These are phyloP conservation scores for Gracilariopsis chorda DNA, from an alignment of 23 red algal species.

Conservation along the genomic window DNA sequence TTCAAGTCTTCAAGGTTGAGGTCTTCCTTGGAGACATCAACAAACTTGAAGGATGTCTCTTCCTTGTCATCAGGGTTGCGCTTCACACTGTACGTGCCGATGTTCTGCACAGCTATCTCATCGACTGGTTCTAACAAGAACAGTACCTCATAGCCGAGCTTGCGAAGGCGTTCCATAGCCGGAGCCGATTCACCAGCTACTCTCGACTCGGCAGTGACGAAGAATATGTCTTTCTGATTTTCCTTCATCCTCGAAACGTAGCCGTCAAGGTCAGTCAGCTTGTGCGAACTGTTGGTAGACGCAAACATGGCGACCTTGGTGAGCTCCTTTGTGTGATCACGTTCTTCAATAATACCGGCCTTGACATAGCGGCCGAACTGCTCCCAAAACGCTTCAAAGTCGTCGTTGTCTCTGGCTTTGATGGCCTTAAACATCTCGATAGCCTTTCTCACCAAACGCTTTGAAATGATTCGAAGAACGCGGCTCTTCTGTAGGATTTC, in stretches of 20 bases:
- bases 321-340: conserved; percentile 70
- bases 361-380: conserved; percentile 97
- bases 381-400: conserved; percentile 86
- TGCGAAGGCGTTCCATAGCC: conserved; percentile 85
- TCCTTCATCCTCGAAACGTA: conserved; percentile 92
- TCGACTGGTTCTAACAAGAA: conserved; percentile 91
- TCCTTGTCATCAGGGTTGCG: conserved; percentile 61
- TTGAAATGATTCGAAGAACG: conserved; percentile 88
- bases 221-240: conserved; percentile 93
- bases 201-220: conserved; percentile 65
- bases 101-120: conserved; percentile 88
- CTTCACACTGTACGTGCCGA: conserved; percentile 67
- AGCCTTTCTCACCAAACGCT: conserved; percentile 82
- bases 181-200: conserved; percentile 74
- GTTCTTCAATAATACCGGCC: conserved; percentile 84
- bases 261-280: conserved; percentile 69
- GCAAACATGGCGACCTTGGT: conserved; percentile 69
- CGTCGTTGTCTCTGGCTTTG: conserved; percentile 64
- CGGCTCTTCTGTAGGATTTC: conserved; percentile 97
- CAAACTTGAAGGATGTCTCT: conserved; percentile 62
- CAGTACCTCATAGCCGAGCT: conserved; percentile 88
- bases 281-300: conserved; percentile 69
- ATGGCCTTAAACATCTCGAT: conserved; percentile 97
- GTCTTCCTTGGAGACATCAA: conserved; percentile 78
- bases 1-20: conserved; percentile 78